Evolutionary conservation across 2,329 filamentous ascomycete genomes (phyloP), one percentile per base, ranked within the genome.

Genomic region (Hypoxylon sp.): DNA sequence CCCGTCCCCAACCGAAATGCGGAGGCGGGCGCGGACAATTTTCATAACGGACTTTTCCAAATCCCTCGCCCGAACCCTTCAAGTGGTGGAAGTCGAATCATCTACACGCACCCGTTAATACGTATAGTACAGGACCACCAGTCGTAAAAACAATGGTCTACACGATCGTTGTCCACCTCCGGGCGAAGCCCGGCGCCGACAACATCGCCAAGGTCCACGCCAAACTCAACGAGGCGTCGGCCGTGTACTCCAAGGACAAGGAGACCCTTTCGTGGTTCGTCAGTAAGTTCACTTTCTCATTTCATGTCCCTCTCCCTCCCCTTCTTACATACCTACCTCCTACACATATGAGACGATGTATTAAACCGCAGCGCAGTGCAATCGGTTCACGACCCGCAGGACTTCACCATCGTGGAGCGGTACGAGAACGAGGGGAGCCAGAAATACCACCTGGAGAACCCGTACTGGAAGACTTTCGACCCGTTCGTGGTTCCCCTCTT

Each of bases 401-500:
- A 88, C 51, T 93, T 93, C 77, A 91, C 88, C 49, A 91, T 93
- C 71, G 89, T 93, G 48, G 90, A 93, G 79, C 81, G 90, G 30
- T 93, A 91, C 77, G 83, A 85, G 71, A 82, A 88, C 63, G 90
- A 92, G 55, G 68, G 84, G 79, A 83, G 80, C 72, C 86, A 89
- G 74, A 84, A 87, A 68, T 88, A 88, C 71, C 86, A 89, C 73
- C 81, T 89, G 17, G 83, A 85, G 72, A 91, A 91, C 77, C 89
- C 89, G 0, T 91, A 91, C 81, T 91, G 88, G 88, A 85, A 91
- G 80, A 91, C 89, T 0, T 92, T 92, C 71, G 89, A 92, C 74
- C 88, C 89, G 4, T 92, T 91, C 71, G 89, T 92, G 28, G 81
- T 87, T 49, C 90, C 90, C 2, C 74, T 92, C 60, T 78, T 93